Evolutionary conservation across 495 filamentous ascomycete genomes (phyloP).

Genomic region (Xylaria longipes): DNA sequence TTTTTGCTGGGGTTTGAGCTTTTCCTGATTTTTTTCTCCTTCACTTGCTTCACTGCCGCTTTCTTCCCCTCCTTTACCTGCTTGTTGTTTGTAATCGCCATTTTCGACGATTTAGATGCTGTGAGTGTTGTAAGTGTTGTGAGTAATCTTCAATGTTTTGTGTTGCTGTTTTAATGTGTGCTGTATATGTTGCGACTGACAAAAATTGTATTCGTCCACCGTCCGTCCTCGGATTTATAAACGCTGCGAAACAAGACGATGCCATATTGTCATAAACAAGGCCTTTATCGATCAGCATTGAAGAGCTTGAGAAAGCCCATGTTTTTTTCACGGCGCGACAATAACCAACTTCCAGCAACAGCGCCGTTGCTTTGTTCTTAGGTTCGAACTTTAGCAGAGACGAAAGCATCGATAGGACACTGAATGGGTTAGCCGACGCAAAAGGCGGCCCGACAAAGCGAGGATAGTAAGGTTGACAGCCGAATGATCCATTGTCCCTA

Average conservation of each 20-base stretch:
- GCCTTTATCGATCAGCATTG: slow-evolving; percentile 7
- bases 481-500: slow-evolving; percentile 2
- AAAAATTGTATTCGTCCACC: not conserved
- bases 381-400: slow-evolving; percentile 2
- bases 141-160: not conserved
- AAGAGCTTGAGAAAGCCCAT: not conserved
- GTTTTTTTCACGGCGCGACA: not conserved
- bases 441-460: slow-evolving; percentile 23
- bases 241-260: not conserved
- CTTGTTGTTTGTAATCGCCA: not conserved
- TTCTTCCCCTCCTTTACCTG: not conserved
- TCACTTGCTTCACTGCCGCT: not conserved
- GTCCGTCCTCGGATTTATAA: slow-evolving; percentile 10
- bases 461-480: not conserved
- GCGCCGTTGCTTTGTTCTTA: slow-evolving; percentile 8
- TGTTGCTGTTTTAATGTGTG: not conserved
- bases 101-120: slow-evolving; percentile 11
- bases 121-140: slow-evolving; percentile 7
- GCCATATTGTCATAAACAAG: slow-evolving; percentile 19
- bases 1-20: not conserved
- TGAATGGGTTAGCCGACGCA: slow-evolving; percentile 2
- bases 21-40: slow-evolving; percentile 12
- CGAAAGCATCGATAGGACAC: slow-evolving; percentile 24
- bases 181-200: not conserved
- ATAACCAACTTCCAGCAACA: not conserved